Conservation (phyloP, 2,329 filamentous ascomycete species). For the Didymella keratinophila region DNA sequence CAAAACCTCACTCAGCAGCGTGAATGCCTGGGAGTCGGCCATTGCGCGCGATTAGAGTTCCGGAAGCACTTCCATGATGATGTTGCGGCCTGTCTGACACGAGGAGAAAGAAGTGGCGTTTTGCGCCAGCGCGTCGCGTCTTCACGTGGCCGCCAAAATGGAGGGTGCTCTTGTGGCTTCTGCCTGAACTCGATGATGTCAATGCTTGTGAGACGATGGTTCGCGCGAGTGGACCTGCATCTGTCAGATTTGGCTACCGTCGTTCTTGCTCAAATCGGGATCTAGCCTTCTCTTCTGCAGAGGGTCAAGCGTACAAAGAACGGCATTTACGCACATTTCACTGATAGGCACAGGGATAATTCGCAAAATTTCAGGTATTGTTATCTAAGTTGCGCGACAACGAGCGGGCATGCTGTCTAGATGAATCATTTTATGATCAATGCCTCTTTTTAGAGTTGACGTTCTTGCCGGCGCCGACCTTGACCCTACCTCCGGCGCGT, state of each 20-base stretch:
- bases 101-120: not conserved
- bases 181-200: constrained; percentile 10
- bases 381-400: not conserved
- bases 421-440: not conserved
- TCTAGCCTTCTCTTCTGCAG: not conserved
- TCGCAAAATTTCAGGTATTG: no score
- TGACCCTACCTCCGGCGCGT: constrained; percentile 70
- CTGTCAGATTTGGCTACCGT: not conserved
- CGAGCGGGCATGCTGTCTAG: not conserved
- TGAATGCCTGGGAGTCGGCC: constrained; percentile 42
- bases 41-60: constrained; percentile 26
- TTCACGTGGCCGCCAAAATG: constrained; percentile 5
- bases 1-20: constrained; percentile 38
- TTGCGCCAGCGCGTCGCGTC: constrained; percentile 14
- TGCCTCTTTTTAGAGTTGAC: constrained; percentile 79
- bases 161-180: not conserved
- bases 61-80: constrained; percentile 2
- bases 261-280: not conserved
- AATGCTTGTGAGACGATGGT: not conserved
- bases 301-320: no score
- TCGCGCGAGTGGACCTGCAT: constrained; percentile 1
- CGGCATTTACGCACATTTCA: no score
- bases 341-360: no score
- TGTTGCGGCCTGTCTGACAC: constrained; percentile 5
- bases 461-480: constrained; percentile 83